phyloP scores from a whole-genome alignment of 441 rosid species.

The Rhodomyrtus psidioides region DNA sequence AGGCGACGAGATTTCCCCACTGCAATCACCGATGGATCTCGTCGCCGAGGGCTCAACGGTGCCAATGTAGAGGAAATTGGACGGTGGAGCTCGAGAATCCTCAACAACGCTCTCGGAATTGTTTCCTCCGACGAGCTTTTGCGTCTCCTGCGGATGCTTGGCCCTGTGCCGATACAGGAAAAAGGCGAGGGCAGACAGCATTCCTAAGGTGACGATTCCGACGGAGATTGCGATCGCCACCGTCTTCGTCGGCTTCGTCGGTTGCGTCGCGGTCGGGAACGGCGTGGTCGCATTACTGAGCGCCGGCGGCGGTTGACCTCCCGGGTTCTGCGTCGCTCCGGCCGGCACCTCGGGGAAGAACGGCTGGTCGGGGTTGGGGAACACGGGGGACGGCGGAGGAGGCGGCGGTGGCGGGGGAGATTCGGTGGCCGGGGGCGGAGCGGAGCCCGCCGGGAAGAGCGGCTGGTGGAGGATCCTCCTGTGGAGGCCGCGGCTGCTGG shows the following conservation, averaged over 20 bases:
- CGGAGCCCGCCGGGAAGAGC: constrained; percentile 51
- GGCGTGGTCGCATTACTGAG: constrained; percentile 50
- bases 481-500: constrained; percentile 1
- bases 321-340: constrained; percentile 40
- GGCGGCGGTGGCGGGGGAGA: constrained; percentile 19
- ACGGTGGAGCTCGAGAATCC: constrained; percentile 51
- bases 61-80: constrained; percentile 82
- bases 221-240: constrained; percentile 82
- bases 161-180: constrained; percentile 71
- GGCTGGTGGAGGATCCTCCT: constrained; percentile 90
- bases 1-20: constrained; percentile 44
- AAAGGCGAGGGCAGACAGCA: constrained; percentile 85
- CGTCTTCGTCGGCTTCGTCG: constrained; percentile 67
- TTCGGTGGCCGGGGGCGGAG: constrained; percentile 49
- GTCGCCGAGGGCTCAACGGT: constrained; percentile 67
- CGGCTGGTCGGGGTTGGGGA: constrained; percentile 64
- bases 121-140: constrained; percentile 53
- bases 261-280: constrained; percentile 58
- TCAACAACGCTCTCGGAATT: constrained; percentile 42
- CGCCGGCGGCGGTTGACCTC: constrained; percentile 31
- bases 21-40: constrained; percentile 26
- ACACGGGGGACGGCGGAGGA: constrained; percentile 27
- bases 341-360: constrained; percentile 86
- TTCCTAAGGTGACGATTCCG: constrained; percentile 89
- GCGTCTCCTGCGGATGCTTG: constrained; percentile 54